These are phyloP conservation scores for Diplodia corticola DNA, from an alignment of 2,329 filamentous ascomycete genomes.

Conservation along the genomic window DNA sequence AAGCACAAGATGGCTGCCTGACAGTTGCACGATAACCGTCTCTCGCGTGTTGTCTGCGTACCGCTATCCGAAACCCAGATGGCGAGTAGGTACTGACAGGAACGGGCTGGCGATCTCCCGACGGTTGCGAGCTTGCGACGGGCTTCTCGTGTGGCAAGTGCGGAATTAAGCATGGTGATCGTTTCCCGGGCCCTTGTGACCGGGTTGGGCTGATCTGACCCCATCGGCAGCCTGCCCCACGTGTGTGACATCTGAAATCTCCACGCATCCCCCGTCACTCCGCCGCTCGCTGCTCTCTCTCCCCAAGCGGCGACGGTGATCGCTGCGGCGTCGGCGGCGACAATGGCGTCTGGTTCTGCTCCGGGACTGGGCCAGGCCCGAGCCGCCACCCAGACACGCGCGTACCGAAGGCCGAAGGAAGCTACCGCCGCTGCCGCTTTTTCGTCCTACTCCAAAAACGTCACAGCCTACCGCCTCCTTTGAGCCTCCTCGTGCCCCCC, in stretches of 20 bases:
- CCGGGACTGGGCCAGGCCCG: background rate
- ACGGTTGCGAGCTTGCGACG: background rate
- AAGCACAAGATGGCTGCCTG: background rate
- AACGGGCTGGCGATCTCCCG: background rate
- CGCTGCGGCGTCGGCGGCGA: background rate
- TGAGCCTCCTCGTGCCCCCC: background rate
- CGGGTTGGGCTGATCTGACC: background rate
- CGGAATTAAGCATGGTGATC: background rate
- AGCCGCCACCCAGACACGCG: background rate
- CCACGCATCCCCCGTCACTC: background rate
- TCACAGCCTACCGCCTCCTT: background rate
- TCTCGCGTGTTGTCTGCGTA: no score
- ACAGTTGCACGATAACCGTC: background rate
- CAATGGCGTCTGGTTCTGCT: background rate
- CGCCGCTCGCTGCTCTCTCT: background rate
- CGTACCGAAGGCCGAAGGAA: background rate
- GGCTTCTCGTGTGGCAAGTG: background rate
- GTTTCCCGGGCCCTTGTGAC: background rate
- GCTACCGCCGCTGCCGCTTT: background rate
- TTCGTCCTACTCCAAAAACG: background rate
- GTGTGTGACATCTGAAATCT: background rate
- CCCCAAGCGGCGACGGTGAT: background rate
- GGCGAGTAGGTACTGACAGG: no score
- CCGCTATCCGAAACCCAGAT: no score
- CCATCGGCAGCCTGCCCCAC: background rate